These are phyloP conservation scores for Ceratobasidium sp. DNA, from an alignment of 1,284 basidiomycete species.

Conservation along the genomic window DNA sequence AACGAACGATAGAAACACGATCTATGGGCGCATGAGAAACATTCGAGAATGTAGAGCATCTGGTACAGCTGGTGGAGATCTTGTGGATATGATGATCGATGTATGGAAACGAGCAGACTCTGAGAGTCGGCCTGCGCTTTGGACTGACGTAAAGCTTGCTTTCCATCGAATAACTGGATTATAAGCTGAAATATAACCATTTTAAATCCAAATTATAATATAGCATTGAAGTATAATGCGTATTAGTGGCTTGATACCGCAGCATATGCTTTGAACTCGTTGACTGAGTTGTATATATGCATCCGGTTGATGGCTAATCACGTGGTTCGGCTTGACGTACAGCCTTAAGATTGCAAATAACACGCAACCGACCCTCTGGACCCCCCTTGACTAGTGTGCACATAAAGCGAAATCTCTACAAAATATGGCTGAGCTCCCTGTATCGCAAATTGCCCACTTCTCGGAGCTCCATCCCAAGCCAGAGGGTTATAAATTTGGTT, in stretches of 20 bases:
- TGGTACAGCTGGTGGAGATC: neutral
- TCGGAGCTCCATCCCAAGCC: constrained; percentile 67
- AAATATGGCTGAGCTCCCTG: constrained; percentile 31
- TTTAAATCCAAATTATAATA: neutral
- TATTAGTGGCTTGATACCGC: too few species aligned
- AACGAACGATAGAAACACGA: neutral
- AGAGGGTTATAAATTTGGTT: constrained; percentile 71
- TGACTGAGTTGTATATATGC: constrained; percentile 15
- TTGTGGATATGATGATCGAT: constrained; percentile 15
- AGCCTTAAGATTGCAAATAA: constrained; percentile 19
- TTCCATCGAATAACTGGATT: constrained; percentile 2
- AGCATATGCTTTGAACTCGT: too few species aligned
- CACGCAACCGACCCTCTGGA: constrained; percentile 2
- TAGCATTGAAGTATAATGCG: neutral
- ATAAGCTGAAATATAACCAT: neutral
- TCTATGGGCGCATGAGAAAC: neutral
- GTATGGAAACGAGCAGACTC: constrained; percentile 22
- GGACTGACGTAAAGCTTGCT: constrained; percentile 15
- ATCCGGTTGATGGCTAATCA: neutral
- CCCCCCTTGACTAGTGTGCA: constrained; percentile 13
- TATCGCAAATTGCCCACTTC: constrained; percentile 25
- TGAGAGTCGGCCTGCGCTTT: constrained; percentile 5
- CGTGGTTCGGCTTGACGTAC: neutral
- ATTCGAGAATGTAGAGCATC: neutral
- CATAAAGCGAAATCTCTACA: neutral